Evolutionary conservation across 192 early-diverging fungal genomes (phyloP).

Genomic region (Martensiomyces pterosporus): DNA sequence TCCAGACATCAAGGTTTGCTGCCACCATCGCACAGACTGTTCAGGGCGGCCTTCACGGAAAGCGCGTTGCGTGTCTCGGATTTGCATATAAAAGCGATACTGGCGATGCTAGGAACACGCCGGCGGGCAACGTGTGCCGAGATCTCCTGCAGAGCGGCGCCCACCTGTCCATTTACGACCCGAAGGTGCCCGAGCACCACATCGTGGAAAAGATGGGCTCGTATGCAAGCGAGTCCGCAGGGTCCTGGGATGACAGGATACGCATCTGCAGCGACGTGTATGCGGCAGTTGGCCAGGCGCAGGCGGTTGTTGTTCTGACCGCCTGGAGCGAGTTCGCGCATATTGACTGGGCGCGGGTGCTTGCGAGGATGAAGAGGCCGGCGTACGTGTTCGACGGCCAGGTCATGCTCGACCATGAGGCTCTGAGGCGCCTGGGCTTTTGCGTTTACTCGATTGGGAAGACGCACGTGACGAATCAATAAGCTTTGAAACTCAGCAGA

Average conservation of each 20-base stretch:
- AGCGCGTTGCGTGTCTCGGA: constrained; percentile 75
- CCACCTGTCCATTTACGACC: constrained; percentile 78
- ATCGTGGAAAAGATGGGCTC: constrained; percentile 53
- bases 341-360: constrained; percentile 66
- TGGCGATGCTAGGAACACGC: constrained; percentile 87
- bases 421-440: constrained; percentile 77
- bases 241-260: constrained; percentile 39
- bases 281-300: constrained; percentile 63
- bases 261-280: constrained; percentile 63
- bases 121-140: constrained; percentile 81
- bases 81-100: constrained; percentile 97
- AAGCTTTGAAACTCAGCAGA: too few species aligned
- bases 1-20: constrained; percentile 83
- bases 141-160: constrained; percentile 77
- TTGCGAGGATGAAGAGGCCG: constrained; percentile 72
- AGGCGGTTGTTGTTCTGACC: constrained; percentile 78
- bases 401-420: constrained; percentile 63
- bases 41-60: constrained; percentile 77
- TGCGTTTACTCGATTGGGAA: constrained; percentile 67
- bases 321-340: constrained; percentile 84
- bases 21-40: constrained; percentile 64
- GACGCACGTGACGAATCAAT: too few species aligned
- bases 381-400: constrained; percentile 91
- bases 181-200: constrained; percentile 74
- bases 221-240: not conserved